Conservation (phyloP, 2,329 filamentous ascomycete genomes). For the Cladosporium sp. region DNA sequence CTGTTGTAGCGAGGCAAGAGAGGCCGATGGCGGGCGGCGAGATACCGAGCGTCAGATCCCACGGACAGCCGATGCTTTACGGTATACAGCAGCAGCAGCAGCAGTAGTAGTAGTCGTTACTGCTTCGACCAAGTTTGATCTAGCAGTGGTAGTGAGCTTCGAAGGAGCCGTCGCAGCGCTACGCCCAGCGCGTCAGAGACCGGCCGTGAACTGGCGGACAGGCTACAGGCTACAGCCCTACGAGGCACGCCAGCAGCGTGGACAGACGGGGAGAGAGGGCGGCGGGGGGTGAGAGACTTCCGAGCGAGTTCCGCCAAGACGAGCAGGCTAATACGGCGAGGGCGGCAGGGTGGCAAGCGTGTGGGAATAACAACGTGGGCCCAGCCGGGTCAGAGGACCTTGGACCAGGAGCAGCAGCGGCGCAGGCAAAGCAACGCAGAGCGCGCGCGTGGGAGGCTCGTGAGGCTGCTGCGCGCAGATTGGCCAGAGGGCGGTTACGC, state of each 20-base stretch:
- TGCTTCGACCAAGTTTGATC: background rate
- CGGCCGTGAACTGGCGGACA: background rate
- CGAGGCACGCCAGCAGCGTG: conserved; percentile 11
- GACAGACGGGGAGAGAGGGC: background rate
- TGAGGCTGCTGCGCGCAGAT: background rate
- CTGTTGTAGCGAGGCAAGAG: conserved; percentile 1
- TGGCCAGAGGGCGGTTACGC: background rate
- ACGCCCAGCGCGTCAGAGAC: conserved; percentile 12
- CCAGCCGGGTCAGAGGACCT: conserved; percentile 6
- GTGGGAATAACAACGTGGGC: conserved; percentile 18
- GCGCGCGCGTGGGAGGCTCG: conserved; percentile 8
- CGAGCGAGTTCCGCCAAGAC: conserved; percentile 13
- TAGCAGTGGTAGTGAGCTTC: background rate
- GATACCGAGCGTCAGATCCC: background rate
- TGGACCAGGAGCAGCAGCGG: background rate
- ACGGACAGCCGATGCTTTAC: background rate
- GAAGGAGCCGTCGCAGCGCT: conserved; percentile 14
- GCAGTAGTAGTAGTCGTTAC: background rate
- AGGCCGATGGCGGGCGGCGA: conserved; percentile 1
- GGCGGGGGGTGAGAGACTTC: background rate
- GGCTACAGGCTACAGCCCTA: background rate
- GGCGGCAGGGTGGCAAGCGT: background rate
- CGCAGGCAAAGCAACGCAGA: conserved; percentile 1
- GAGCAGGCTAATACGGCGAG: conserved; percentile 4
- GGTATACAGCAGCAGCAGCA: background rate